Conservation (phyloP, 2,329 filamentous ascomycete species). For the Helminthosporium solani region DNA sequence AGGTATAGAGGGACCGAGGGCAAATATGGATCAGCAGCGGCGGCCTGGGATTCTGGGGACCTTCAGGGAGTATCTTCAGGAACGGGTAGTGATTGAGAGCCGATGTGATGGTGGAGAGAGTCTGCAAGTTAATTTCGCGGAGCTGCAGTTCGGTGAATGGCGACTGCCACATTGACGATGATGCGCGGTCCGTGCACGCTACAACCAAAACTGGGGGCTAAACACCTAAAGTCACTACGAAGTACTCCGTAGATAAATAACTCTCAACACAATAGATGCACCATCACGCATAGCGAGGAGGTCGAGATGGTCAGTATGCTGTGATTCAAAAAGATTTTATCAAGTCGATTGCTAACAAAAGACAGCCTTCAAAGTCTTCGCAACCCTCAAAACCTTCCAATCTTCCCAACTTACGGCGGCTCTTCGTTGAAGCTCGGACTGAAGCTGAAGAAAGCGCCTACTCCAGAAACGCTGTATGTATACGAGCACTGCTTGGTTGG, state of each 20-base stretch:
- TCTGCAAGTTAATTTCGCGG: slow-evolving; percentile 17
- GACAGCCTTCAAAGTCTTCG: slow-evolving; percentile 2
- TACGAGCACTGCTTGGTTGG: background rate
- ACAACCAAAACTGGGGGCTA: background rate
- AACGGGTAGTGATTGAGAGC: background rate
- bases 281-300: background rate
- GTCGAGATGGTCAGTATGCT: background rate
- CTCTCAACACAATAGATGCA: background rate
- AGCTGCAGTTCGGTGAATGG: slow-evolving; percentile 21
- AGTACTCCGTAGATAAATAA: background rate
- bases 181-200: slow-evolving; percentile 23
- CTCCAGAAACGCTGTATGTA: slow-evolving; percentile 81
- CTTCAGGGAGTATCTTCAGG: too few species aligned
- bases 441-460: slow-evolving; percentile 94
- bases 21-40: background rate
- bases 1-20: slow-evolving; percentile 1
- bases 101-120: slow-evolving; percentile 2
- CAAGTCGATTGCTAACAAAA: background rate
- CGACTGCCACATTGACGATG: slow-evolving; percentile 29
- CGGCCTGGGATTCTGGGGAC: slow-evolving; percentile 1
- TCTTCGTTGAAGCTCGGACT: slow-evolving; percentile 91
- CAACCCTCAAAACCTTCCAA: slow-evolving; percentile 59
- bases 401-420: slow-evolving; percentile 88
- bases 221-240: too few species aligned
- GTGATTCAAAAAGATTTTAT: too few species aligned